phyloP scores from a whole-genome alignment of 179 eudicot species.

The Drosera spatulata region DNA sequence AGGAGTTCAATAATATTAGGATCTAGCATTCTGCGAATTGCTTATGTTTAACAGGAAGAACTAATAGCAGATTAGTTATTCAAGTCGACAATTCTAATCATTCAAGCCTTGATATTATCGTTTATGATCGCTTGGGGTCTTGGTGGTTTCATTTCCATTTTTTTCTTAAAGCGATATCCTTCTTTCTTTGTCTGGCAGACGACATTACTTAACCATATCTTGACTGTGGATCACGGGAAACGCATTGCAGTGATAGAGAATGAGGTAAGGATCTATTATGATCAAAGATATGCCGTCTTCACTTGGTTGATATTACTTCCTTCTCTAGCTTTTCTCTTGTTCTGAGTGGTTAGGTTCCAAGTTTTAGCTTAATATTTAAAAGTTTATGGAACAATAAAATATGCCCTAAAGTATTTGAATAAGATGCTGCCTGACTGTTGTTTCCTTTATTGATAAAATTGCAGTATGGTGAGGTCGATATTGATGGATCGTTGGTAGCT shows the following conservation, averaged over 20 bases:
- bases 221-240: slow-evolving; percentile 96
- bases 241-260: slow-evolving; percentile 97
- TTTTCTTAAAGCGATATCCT: slow-evolving; percentile 6
- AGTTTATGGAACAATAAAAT: too few species aligned
- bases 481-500: slow-evolving; percentile 97
- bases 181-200: slow-evolving; percentile 38
- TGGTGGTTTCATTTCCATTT: not conserved
- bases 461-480: slow-evolving; percentile 98
- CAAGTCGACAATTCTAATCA: too few species aligned
- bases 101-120: not conserved
- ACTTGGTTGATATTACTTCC: not conserved
- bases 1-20: too few species aligned
- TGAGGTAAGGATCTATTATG: slow-evolving; percentile 41
- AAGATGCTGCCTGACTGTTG: not conserved
- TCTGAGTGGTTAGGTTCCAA: not conserved
- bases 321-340: not conserved
- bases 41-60: too few species aligned
- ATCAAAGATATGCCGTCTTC: not conserved
- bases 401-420: too few species aligned
- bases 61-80: too few species aligned
- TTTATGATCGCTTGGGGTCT: not conserved
- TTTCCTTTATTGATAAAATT: slow-evolving; percentile 6
- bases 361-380: not conserved
- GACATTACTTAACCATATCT: slow-evolving; percentile 82
- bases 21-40: too few species aligned